These are phyloP conservation scores for Xerocomellus chrysenteron DNA, from an alignment of 768 basidiomycete species.

Conservation along the genomic window DNA sequence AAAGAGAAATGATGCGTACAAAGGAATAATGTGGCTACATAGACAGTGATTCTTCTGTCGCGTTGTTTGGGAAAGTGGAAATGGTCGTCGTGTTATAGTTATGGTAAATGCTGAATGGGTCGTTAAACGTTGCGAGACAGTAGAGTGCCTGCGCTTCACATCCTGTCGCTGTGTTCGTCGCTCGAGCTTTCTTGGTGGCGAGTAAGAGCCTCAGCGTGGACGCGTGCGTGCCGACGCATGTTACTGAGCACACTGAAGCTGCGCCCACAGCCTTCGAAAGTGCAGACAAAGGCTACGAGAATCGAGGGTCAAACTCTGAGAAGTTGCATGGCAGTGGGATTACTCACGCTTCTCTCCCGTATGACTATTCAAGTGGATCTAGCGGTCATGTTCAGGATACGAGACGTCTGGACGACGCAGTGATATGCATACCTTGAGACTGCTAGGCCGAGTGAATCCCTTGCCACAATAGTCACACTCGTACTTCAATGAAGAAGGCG, in stretches of 20 bases:
- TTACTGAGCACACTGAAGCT: slow-evolving; percentile 87
- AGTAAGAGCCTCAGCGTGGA: slow-evolving; percentile 45
- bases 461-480: slow-evolving; percentile 80
- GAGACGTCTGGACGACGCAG: neutral
- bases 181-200: slow-evolving; percentile 41
- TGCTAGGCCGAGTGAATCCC: slow-evolving; percentile 79
- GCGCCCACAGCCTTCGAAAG: slow-evolving; percentile 71
- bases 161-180: slow-evolving; percentile 46
- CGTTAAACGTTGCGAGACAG: slow-evolving; percentile 5
- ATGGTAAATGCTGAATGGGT: slow-evolving; percentile 7
- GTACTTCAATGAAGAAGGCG: slow-evolving; percentile 52
- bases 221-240: slow-evolving; percentile 83
- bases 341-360: slow-evolving; percentile 81
- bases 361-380: slow-evolving; percentile 86
- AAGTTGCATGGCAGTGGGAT: neutral
- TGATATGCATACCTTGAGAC: slow-evolving; percentile 58
- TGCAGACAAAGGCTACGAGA: slow-evolving; percentile 67
- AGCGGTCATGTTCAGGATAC: slow-evolving; percentile 11
- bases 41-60: neutral
- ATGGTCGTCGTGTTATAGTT: neutral
- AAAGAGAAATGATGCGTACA: slow-evolving; percentile 3
- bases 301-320: slow-evolving; percentile 15
- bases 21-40: slow-evolving; percentile 11
- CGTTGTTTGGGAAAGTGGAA: neutral
- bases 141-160: slow-evolving; percentile 24